Conservation (phyloP, 163 green algal species). For the Chloromonas sp. region DNA sequence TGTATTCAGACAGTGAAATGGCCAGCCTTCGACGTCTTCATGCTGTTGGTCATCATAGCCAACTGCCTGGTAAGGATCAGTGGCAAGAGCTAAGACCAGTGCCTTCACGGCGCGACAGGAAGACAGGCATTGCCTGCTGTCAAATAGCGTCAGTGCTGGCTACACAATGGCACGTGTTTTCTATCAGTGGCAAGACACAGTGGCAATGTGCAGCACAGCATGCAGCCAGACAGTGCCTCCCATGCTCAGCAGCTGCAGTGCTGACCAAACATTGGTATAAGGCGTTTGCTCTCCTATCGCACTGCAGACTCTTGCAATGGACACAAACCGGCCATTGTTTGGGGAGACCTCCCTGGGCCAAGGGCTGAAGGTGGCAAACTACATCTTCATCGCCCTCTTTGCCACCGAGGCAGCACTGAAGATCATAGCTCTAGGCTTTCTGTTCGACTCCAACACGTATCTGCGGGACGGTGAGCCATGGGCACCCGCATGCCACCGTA, state of each 20-base stretch:
- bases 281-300: too few species aligned
- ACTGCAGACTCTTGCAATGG: background rate
- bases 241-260: too few species aligned
- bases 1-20: background rate
- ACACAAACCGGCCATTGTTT: background rate
- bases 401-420: conserved; percentile 6
- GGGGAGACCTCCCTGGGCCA: background rate
- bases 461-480: conserved; percentile 6
- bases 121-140: too few species aligned
- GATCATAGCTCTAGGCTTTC: conserved; percentile 13
- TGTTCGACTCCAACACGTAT: conserved; percentile 14
- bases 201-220: too few species aligned
- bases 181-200: too few species aligned
- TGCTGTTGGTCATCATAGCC: background rate
- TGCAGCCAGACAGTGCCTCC: too few species aligned
- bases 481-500: background rate
- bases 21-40: background rate
- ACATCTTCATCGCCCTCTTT: conserved; percentile 17
- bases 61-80: background rate
- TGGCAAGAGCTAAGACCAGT: too few species aligned
- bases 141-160: too few species aligned
- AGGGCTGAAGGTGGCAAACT: conserved; percentile 5
- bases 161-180: too few species aligned
- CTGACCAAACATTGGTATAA: too few species aligned
- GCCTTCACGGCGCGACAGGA: too few species aligned